Base-by-base conservation (phyloP, 768 basidiomycete species). In the Epithele typhae region DNA sequence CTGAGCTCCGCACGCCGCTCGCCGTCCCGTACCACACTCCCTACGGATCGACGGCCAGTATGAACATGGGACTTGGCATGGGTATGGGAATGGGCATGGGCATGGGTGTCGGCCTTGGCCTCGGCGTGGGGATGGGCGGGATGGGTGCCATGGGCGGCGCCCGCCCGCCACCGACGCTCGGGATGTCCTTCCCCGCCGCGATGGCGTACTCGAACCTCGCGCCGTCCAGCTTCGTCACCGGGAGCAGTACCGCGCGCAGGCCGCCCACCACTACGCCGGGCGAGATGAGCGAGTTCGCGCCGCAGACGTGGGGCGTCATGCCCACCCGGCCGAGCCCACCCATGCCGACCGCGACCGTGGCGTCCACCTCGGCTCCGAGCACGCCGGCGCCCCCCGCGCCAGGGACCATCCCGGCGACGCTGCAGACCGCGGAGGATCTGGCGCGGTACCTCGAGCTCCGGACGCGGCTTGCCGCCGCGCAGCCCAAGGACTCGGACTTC, bases 361-460 rank as follows among this genome's bases (percentile, higher is more conserved):
- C 7, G 27, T 14, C 27, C 27, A 14, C 8, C 14, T 7, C 27
- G 27, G 14, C 7, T 30, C 7, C 27, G 27, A 14, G 27, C 35
- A 6, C 35, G 25, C 24, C 23, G 11, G 25, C 25, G 18, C 18
- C 10, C 17, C 14, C 8, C 12, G 30, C 37, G 36, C 17, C 23
- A 42, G 43, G 6, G 39, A 46, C 33, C 37, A 25, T 52, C 23
- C 55, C 55, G 15, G 39, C 47, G 14, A 37, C 57, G 11, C 45
- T 58, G 43, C 49, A 54, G 48, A 58, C 57, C 25, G 54, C 57
- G 23, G 59, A 56, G 17, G 59, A 58, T 45, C 45, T 58, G 21
- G 46, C 42, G 30, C 51, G 51, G 18, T 60, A 58, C 27, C 34
- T 60, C 39, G 59, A 54, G 38, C 59, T 58, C 45, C 52, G 55